These are phyloP conservation scores for Fusarium lateritium DNA, from an alignment of 2,329 filamentous ascomycete species.

Conservation along the genomic window DNA sequence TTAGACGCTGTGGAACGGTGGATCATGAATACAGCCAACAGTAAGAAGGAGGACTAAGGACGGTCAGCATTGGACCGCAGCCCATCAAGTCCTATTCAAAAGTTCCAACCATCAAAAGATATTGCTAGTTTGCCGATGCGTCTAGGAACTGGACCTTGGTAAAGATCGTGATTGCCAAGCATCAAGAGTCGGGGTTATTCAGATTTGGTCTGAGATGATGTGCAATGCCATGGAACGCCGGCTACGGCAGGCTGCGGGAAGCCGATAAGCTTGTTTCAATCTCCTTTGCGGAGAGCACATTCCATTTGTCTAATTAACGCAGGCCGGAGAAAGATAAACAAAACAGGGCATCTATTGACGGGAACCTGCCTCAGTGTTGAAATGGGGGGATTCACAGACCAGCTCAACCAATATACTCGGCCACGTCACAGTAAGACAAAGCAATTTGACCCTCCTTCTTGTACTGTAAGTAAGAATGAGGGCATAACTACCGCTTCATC, in stretches of 20 bases:
- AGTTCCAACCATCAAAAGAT: neutral
- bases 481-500: constrained; percentile 16
- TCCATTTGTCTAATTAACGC: constrained; percentile 9
- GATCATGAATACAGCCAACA: constrained; percentile 33
- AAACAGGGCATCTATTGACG: constrained; percentile 32
- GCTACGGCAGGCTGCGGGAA: constrained; percentile 31
- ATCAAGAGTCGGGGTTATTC: constrained; percentile 10
- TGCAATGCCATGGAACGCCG: constrained; percentile 13
- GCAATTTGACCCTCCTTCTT: constrained; percentile 8
- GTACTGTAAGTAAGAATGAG: constrained; percentile 20
- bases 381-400: constrained; percentile 32
- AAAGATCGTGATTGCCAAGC: constrained; percentile 36
- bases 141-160: neutral
- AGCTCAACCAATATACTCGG: constrained; percentile 11
- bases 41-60: constrained; percentile 24
- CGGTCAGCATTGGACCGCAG: too few species aligned
- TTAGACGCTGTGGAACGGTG: constrained; percentile 33
- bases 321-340: constrained; percentile 7
- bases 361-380: constrained; percentile 21
- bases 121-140: constrained; percentile 8
- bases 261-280: constrained; percentile 44
- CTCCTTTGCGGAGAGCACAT: constrained; percentile 23
- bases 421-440: constrained; percentile 32
- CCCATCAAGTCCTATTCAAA: constrained; percentile 3
- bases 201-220: constrained; percentile 9